A percentile compares a stretch with the other conserved stretches of the same genome.
Conservation (phyloP, 257 asterid species). For the Nemophila menziesii region DNA sequence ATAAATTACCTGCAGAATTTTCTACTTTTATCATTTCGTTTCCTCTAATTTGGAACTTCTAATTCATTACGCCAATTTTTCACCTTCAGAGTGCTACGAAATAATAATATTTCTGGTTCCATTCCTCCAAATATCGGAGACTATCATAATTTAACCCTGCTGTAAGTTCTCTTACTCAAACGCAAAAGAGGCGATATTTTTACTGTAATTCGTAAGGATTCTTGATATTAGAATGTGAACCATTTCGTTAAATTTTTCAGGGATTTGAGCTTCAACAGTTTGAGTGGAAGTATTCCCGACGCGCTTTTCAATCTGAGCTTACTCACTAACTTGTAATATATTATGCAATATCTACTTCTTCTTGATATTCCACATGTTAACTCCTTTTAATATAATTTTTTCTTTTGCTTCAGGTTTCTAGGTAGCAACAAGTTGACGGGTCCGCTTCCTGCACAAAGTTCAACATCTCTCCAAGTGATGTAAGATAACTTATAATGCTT, state of each 20-base stretch:
- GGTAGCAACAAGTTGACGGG: conserved; percentile 68
- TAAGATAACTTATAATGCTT: conserved; percentile 16
- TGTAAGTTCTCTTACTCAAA: conserved; percentile 39
- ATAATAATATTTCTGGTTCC: conserved; percentile 66
- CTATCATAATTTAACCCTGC: conserved; percentile 29
- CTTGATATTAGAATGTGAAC: background rate
- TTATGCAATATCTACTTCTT: conserved; percentile 3
- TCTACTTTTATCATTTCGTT: background rate
- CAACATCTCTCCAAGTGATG: conserved; percentile 37
- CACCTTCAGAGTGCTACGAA: conserved; percentile 49
- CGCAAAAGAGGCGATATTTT: too few relatives aligned
- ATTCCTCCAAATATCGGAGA: conserved; percentile 50
- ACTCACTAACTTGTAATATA: conserved; percentile 42
- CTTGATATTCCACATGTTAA: background rate
- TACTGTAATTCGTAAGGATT: background rate
- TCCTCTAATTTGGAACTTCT: conserved; percentile 5
- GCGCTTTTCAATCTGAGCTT: conserved; percentile 39
- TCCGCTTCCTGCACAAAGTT: conserved; percentile 38
- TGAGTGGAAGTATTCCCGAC: conserved; percentile 48
- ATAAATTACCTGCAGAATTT: background rate
- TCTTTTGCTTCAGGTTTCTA: conserved; percentile 58
- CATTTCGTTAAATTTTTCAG: conserved; percentile 28
- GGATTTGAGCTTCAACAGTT: conserved; percentile 85
- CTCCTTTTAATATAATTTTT: background rate
- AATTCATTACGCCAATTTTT: background rate